Base-by-base conservation (phyloP, 2,329 filamentous ascomycete genomes). In the Pseudogymnoascus sp. region DNA sequence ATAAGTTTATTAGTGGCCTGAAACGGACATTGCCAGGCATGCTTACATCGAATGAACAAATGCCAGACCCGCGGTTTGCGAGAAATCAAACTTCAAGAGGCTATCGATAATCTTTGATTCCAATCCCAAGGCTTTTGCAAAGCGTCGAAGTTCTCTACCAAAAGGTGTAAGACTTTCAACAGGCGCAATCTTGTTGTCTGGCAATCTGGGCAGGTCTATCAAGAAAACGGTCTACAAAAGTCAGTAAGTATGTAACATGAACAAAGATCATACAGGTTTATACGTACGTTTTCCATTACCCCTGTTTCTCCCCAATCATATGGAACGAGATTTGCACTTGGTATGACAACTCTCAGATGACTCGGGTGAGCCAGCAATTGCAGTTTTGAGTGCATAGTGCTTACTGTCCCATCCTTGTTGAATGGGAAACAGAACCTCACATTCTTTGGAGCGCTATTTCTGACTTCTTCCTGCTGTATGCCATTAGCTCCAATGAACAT, bases 321-420 rank as follows among this genome's bases (percentile, higher is more conserved):
- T 6, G 84, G 80, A 10, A 89, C 86, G 58, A 97, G 77, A 68
- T 99, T 99, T 1, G 92, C 94, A 3, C 88, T 93, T 0, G 94
- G 92, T 1, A 97, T 79, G 1, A 88, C 93, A 47, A 99, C 80
- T 5, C 94, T 84, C 13, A 97, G 74, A 71, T 92, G 86, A 1
- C 76, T 75, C 0, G 82, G 76, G 67, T 91, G 90, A 68, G 92
- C 93, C n/a, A 97, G 79, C 1, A 97, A 75, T 81, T 96, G 92
- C 44, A 97, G 78, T 71, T 99, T 97, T 58, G 91, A 96, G 74
- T 97, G 94, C 92, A 97, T 96, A 68, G 81, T 86, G 24, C 86
- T 87, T 5, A 84, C 75, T 54, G 83, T 78, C 1, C 84, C 83
- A 40, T 84, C 78, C 89, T 54, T 54, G 97, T 93, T 1, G 82